Conservation (phyloP, 495 filamentous ascomycete species). For the Rhypophila decipiens region DNA sequence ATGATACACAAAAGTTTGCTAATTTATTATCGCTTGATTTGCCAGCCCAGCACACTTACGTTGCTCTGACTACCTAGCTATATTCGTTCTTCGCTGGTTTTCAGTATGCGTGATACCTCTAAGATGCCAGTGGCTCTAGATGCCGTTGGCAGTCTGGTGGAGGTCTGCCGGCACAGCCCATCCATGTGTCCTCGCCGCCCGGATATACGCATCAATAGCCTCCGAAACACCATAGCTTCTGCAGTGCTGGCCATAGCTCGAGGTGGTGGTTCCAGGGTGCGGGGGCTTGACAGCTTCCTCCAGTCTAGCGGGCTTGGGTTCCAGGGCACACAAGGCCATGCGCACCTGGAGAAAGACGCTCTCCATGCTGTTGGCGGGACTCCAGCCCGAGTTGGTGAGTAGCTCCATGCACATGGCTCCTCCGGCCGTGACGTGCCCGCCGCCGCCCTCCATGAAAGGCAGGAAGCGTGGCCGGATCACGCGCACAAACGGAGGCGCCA, state of each 20-base stretch:
- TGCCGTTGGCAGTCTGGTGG: conserved; percentile 11
- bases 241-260: neutral
- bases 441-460: conserved; percentile 62
- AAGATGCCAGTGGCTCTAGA: no score
- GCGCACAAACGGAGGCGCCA: conserved; percentile 78
- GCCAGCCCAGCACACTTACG: no score
- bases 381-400: conserved; percentile 80
- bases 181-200: conserved; percentile 63
- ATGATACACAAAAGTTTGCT: no score
- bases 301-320: conserved; percentile 69
- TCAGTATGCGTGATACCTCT: no score
- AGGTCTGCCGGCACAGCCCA: conserved; percentile 50
- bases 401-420: conserved; percentile 92
- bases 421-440: conserved; percentile 83
- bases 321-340: conserved; percentile 61
- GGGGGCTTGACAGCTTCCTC: neutral
- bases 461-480: conserved; percentile 78
- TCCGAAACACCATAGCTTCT: conserved; percentile 61
- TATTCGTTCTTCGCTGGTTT: no score
- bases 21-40: no score
- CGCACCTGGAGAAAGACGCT: conserved; percentile 77
- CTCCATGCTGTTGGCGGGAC: conserved; percentile 65
- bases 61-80: no score
- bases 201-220: conserved; percentile 64
- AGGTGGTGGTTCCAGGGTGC: neutral